phyloP scores from a whole-genome alignment of 192 early-diverging fungal genomes.

The Paraglomus brasilianum region DNA sequence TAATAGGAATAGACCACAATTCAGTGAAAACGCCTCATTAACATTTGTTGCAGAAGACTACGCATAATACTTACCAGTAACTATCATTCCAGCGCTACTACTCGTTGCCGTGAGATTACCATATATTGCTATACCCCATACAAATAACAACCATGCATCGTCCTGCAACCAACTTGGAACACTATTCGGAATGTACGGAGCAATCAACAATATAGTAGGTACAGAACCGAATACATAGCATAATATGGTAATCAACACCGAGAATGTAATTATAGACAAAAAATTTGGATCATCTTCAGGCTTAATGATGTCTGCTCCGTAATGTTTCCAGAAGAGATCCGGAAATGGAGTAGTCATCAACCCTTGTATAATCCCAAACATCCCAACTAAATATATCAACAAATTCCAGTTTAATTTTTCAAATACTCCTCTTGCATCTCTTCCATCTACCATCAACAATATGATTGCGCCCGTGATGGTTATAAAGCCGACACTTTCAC shows the following conservation, averaged over 20 bases:
- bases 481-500: neutral
- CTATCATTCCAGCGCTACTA: neutral
- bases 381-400: neutral
- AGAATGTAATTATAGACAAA: too few species aligned
- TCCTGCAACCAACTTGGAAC: neutral
- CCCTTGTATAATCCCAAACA: constrained; percentile 1
- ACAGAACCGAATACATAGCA: too few species aligned
- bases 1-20: neutral
- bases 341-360: neutral
- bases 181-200: neutral
- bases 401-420: constrained; percentile 2
- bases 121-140: neutral
- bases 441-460: constrained; percentile 1
- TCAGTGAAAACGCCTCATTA: neutral
- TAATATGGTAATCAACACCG: too few species aligned
- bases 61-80: neutral
- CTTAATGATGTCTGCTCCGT: neutral
- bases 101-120: neutral
- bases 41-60: neutral
- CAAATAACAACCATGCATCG: neutral
- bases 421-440: neutral
- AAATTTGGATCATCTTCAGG: neutral
- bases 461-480: neutral
- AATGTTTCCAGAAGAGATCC: neutral
- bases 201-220: neutral